Base-by-base conservation (phyloP, 805 yeast species). In the Saturnispora hagleri region DNA sequence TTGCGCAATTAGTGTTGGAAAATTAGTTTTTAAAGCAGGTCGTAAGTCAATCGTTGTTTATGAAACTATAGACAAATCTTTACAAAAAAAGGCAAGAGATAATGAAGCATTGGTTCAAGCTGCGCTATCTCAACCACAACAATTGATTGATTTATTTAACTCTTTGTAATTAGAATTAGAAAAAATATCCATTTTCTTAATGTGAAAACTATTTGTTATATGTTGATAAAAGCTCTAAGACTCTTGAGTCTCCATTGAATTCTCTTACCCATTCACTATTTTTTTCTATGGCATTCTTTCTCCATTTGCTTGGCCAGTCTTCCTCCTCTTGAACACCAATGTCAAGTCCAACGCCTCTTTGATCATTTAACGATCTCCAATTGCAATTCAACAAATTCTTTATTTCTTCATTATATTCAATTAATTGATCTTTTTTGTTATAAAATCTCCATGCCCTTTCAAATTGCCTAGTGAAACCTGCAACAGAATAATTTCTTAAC, bases 281-380 rank as follows among this genome's bases (percentile, higher is more conserved):
- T 57, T 80, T 84, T 49, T 80, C 85, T 46, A 67, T 64, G n/a
- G 96, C 96, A 53, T 74, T 76, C 57, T 80, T 75, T 34, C 87
- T 85, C 96, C 97, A 91, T 53, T 76, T 75, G 51, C 71, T 67
- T 13, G 97, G 96, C 97, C 97, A 91, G 57, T 87, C 91, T 5
- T 66, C 61, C 63, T 90, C 97, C 65, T 89, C 97, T 42, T 72
- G 80, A 18, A 64, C 62, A 15, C 77, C 78, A 53, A 70, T 65
- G 27, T 65, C 61, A 50, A 69, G 60, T 51, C 47, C 47, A 15
- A 24, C 40, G 20, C 38, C 28, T 45, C 38, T 82, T 10, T 62
- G 53, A 45, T 72, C 65, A 49, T 64, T 69, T 60, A 80, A 86
- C 9, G 80, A 77, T 47, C 95, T 72, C 51, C 73, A 67, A 43